phyloP scores from a whole-genome alignment of 2,329 filamentous ascomycete genomes.

The Microdochium paspali region DNA sequence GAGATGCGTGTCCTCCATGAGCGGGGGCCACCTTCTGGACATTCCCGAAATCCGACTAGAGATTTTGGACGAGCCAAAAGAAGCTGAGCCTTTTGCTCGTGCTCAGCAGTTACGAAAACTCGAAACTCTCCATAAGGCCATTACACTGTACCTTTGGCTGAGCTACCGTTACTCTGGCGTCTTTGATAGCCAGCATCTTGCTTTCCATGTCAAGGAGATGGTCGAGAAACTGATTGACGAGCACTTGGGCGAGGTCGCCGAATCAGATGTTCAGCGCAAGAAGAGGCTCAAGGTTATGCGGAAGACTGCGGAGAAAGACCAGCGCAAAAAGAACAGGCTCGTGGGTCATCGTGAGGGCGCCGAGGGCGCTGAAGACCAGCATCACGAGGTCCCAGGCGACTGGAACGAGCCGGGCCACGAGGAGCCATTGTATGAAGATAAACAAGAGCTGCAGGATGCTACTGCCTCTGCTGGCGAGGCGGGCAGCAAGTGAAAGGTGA shows the following conservation, averaged over 20 bases:
- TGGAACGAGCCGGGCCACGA: slow-evolving; percentile 24
- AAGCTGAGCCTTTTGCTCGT: slow-evolving; percentile 22
- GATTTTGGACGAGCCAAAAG: slow-evolving; percentile 55
- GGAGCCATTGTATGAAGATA: slow-evolving; percentile 21
- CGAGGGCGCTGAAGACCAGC: not conserved
- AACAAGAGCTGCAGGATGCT: slow-evolving; percentile 7
- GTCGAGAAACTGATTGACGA: slow-evolving; percentile 69
- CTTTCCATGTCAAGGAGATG: slow-evolving; percentile 68
- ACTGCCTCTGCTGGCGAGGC: not conserved
- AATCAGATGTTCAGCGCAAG: not conserved
- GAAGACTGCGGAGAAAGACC: slow-evolving; percentile 7
- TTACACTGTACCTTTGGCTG: slow-evolving; percentile 88
- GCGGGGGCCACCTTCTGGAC: slow-evolving; percentile 59
- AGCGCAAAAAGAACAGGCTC: slow-evolving; percentile 10
- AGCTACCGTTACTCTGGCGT: slow-evolving; percentile 80
- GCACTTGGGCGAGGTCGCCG: slow-evolving; percentile 31
- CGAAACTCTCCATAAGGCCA: slow-evolving; percentile 69
- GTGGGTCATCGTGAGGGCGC: slow-evolving; percentile 11
- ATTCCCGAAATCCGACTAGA: slow-evolving; percentile 64
- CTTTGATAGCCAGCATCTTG: slow-evolving; percentile 66
- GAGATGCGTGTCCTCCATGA: slow-evolving; percentile 57
- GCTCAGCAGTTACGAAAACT: slow-evolving; percentile 56
- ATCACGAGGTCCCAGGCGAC: slow-evolving; percentile 13
- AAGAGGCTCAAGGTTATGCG: slow-evolving; percentile 10
- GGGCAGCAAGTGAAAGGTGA: too few species aligned